Base-by-base conservation (phyloP, 257 asterid species). In the Solanum clarkiae region DNA sequence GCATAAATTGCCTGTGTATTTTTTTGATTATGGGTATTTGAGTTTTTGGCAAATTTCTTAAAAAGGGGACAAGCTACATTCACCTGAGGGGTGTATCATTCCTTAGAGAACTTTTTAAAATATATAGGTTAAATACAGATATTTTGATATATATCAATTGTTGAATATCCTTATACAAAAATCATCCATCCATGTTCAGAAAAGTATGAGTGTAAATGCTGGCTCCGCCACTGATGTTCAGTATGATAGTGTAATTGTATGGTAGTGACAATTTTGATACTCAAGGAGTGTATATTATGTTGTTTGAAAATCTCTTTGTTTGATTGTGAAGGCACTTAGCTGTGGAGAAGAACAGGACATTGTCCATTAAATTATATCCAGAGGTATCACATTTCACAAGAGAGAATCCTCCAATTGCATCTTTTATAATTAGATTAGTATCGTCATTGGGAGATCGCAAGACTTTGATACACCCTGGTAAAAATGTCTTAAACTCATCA, bases 381-480 rank as follows among this genome's bases (percentile, higher is more conserved):
- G 99, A 93, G 85, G 85, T 92, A 85, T 94, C 98, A 6, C 92
- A 91, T 86, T 75, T 88, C 42, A 92, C 97, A 3, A 91, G 95
- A 71, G 98, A 95, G 40, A 92, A 89, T 84, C 98, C 98, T 85
- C 98, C 99, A 3, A 81, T 96, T 68, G 97, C 98, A 42, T 95
- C 99, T 11, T 96, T 96, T 80, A 47, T 91, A 20, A 92, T 96
- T 90, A 90, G 91, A 89, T 90, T 91, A 71, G 89, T 96, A 45
- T 94, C 98, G n/a, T 87, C 98, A 1, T 90, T 85, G 44, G 97
- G 97, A 65, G 95, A 92, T 84, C 98, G 99, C 87, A 91, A 90
- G 93, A 87, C 91, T 80, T 92, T 90, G 87, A 89, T 90, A 88
- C 99, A 96, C 91, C 98, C 98, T 88, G 98, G 99, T 91, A 87